Conservation (phyloP, 768 basidiomycete species). For the Pulveroboletus sp. region DNA sequence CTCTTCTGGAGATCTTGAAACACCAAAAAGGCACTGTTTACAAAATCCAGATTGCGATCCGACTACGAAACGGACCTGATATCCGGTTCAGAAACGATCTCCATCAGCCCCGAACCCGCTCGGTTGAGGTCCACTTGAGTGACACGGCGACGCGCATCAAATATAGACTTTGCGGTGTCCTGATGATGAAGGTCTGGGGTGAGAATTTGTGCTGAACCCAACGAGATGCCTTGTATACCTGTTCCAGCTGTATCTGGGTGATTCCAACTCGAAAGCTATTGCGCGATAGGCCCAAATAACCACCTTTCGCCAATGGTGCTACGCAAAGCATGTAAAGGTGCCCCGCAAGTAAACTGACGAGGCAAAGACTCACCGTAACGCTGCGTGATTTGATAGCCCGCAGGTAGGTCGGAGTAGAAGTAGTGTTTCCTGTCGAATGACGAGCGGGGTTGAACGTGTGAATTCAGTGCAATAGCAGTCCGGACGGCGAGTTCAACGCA, state of each 20-base stretch:
- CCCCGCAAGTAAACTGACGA: not conserved
- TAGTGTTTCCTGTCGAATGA: slow-evolving; percentile 98
- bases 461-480: slow-evolving; percentile 72
- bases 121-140: slow-evolving; percentile 84
- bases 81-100: slow-evolving; percentile 94
- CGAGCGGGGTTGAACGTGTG: slow-evolving; percentile 61
- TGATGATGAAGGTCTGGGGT: slow-evolving; percentile 25
- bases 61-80: slow-evolving; percentile 45
- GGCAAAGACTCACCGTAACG: slow-evolving; percentile 65
- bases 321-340: not conserved
- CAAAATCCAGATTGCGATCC: not conserved
- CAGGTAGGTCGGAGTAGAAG: slow-evolving; percentile 91
- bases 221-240: slow-evolving; percentile 46
- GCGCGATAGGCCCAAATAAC: slow-evolving; percentile 46
- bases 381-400: slow-evolving; percentile 97
- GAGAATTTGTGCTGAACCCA: not conserved
- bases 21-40: not conserved
- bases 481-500: slow-evolving; percentile 78
- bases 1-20: slow-evolving; percentile 71
- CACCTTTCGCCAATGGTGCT: slow-evolving; percentile 80
- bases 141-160: slow-evolving; percentile 43
- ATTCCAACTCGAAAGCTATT: slow-evolving; percentile 59
- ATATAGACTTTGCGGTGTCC: slow-evolving; percentile 90
- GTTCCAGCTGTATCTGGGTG: slow-evolving; percentile 93
- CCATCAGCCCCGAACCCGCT: slow-evolving; percentile 86